Percentiles rank a stretch among this genome's conserved stretches.
Conservation (phyloP, 2,329 filamentous ascomycete genomes). For the Xylaria sp. region DNA sequence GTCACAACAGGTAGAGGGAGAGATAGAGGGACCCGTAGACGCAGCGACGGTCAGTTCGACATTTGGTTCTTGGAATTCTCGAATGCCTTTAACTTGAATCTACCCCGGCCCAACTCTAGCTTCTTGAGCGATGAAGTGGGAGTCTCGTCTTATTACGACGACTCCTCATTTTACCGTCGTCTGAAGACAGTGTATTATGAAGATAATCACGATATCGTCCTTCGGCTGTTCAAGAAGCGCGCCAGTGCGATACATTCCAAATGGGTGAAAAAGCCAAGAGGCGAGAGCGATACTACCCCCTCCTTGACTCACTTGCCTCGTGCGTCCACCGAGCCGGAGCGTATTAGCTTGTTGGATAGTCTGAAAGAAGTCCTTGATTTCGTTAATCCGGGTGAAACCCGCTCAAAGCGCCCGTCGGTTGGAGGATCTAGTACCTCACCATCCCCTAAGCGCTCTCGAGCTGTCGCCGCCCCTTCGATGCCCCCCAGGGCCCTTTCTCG, state of each 20-base stretch:
- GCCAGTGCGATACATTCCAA: conserved; percentile 44
- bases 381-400: conserved; percentile 32
- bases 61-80: conserved; percentile 49
- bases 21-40: conserved; percentile 30
- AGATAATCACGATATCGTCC: conserved; percentile 39
- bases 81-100: conserved; percentile 46
- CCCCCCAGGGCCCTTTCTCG: conserved; percentile 42
- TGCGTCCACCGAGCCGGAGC: conserved; percentile 44
- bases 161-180: conserved; percentile 43
- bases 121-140: conserved; percentile 39
- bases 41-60: conserved; percentile 39
- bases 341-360: conserved; percentile 40
- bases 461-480: conserved; percentile 28
- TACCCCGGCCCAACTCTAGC: conserved; percentile 41
- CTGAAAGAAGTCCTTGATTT: conserved; percentile 43
- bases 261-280: conserved; percentile 47
- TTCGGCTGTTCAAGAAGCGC: conserved; percentile 38
- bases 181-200: conserved; percentile 42
- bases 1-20: not conserved
- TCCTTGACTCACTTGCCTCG: conserved; percentile 40
- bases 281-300: conserved; percentile 41
- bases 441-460: conserved; percentile 42
- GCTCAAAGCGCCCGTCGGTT: conserved; percentile 44
- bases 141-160: conserved; percentile 40
- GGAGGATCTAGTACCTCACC: conserved; percentile 37